Base-by-base conservation (phyloP, 2,329 filamentous ascomycete genomes). In the Pseudogymnoascus sp. region DNA sequence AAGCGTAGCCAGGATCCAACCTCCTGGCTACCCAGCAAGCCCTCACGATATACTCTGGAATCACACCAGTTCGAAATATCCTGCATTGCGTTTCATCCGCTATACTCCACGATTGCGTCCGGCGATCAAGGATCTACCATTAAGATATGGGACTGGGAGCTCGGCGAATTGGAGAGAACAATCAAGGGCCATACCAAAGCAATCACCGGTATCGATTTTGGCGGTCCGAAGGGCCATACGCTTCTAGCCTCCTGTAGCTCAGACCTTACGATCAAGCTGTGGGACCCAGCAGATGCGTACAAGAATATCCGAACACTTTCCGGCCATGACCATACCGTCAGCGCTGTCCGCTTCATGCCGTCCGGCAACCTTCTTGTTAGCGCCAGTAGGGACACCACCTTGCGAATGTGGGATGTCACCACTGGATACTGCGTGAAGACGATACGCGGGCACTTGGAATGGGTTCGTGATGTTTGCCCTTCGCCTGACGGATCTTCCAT, bases 121-220 rank as follows among this genome's bases (percentile, higher is more conserved):
- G 92, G 90, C 13, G 95, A 92, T 7, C 92, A 96, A 73, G 93
- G 97, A 74, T 89, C 85, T 60, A 96, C 89, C 6, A 96, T 97
- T 73, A 97, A 97, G 71, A 92, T 97, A 62, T 97, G 92, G 92
- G 92, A 97, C 71, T 97, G 92, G 89, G 92, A 97, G 70, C 77
- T 95, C 24, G 93, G 93, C 59, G 92, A 97, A 74, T 80, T 96
- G 3, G 92, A 97, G 73, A 80, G 88, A 64, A 97, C 92, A 0
- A 83, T 97, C 62, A 97, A 97, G 72, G 92, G 91, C 1, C 93
- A 97, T 71, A 97, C 92, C 6, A 92, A 89, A 71, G 85, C 90
- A 3, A 91, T 97, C 0, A 77, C 94, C 31, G 92, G 95, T 71
- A 84, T 96, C 35, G 92, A 97, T 71, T 97, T 89, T 75, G 92